phyloP scores from a whole-genome alignment of 2,329 filamentous ascomycete species.

The Calonectria multiphialidica region DNA sequence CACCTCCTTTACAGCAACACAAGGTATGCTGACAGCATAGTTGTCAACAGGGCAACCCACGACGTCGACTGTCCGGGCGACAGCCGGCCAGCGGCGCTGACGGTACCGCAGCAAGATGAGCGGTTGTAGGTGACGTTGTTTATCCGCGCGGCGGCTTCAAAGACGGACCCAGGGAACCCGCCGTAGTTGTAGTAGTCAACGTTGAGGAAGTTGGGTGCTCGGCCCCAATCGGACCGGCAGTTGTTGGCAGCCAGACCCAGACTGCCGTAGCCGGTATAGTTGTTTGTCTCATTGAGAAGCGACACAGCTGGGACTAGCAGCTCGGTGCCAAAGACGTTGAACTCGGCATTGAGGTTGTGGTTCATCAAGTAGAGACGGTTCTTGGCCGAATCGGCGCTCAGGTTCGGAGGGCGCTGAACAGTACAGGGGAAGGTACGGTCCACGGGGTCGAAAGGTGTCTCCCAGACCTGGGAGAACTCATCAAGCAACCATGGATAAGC shows the following conservation, averaged over 20 bases:
- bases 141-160: conserved; percentile 75
- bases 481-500: conserved; percentile 87
- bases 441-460: conserved; percentile 85
- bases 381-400: conserved; percentile 65
- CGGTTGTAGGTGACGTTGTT: conserved; percentile 80
- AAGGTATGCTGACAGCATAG: conserved; percentile 35
- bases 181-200: conserved; percentile 89
- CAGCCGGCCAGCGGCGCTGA: conserved; percentile 45
- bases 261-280: conserved; percentile 72
- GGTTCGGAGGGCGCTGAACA: conserved; percentile 79
- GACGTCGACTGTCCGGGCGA: conserved; percentile 28
- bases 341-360: conserved; percentile 88
- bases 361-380: conserved; percentile 85
- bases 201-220: conserved; percentile 81
- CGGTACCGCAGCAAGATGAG: conserved; percentile 64
- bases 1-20: conserved; percentile 33
- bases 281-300: conserved; percentile 79
- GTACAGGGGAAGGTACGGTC: conserved; percentile 79
- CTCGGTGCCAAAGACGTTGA: conserved; percentile 73
- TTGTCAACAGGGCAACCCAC: conserved; percentile 35
- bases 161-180: conserved; percentile 76
- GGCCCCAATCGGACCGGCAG: conserved; percentile 73
- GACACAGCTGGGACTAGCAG: conserved; percentile 80
- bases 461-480: conserved; percentile 90
- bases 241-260: conserved; percentile 73